These are phyloP conservation scores for Alternaria triticimaculans DNA, from an alignment of 2,329 filamentous ascomycete species.

Conservation along the genomic window DNA sequence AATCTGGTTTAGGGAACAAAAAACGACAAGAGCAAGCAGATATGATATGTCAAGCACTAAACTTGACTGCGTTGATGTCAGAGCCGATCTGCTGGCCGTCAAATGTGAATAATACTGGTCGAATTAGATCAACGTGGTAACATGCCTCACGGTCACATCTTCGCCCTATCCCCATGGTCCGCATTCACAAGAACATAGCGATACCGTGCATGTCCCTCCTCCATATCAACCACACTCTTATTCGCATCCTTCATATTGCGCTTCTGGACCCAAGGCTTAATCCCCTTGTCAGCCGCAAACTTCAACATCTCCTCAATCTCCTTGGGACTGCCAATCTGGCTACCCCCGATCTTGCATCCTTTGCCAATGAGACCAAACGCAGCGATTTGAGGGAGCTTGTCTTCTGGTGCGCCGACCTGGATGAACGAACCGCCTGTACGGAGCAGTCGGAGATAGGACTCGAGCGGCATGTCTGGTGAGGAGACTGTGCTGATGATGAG, in stretches of 20 bases:
- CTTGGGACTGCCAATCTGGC: conserved; percentile 59
- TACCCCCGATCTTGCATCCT: conserved; percentile 55
- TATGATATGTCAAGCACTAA: not conserved
- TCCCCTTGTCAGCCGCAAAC: conserved; percentile 64
- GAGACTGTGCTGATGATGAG: conserved; percentile 67
- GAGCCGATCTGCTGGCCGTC: not conserved
- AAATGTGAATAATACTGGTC: not conserved
- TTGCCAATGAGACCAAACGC: conserved; percentile 66
- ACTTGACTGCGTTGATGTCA: not conserved
- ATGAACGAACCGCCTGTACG: conserved; percentile 67
- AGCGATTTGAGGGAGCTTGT: conserved; percentile 59
- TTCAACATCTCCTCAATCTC: conserved; percentile 69
- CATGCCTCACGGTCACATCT: conserved; percentile 19
- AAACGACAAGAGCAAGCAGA: not conserved
- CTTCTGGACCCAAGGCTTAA: conserved; percentile 69
- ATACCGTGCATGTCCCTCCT: conserved; percentile 60
- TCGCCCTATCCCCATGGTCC: conserved; percentile 32
- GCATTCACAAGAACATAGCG: conserved; percentile 46
- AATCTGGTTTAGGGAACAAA: not conserved
- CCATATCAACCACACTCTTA: conserved; percentile 63
- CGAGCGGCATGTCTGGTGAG: conserved; percentile 66
- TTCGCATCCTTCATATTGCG: conserved; percentile 63
- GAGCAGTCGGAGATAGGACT: conserved; percentile 67
- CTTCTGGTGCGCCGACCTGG: conserved; percentile 72
- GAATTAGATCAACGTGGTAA: not conserved